These are phyloP conservation scores for Vanrija humicola DNA, from an alignment of 1,284 basidiomycete genomes.

Conservation along the genomic window DNA sequence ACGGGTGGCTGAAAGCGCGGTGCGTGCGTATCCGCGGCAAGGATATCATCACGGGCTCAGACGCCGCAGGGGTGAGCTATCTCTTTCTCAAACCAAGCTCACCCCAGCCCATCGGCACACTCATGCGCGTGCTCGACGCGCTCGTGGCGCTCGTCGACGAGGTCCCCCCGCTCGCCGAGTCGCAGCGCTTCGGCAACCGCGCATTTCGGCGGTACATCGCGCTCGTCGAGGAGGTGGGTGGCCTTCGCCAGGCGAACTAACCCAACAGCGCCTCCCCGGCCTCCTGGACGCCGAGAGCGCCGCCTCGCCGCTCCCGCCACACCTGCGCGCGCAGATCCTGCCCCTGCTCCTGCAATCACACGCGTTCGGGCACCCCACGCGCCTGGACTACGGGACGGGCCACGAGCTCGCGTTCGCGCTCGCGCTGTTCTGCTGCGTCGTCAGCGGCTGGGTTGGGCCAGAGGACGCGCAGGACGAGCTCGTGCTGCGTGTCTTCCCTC, in stretches of 20 bases:
- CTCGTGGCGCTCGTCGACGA: slow-evolving; percentile 75
- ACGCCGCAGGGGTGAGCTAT: slow-evolving; percentile 9
- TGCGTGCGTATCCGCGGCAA: slow-evolving; percentile 69
- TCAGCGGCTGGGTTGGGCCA: slow-evolving; percentile 36
- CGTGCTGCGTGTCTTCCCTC: slow-evolving; percentile 47
- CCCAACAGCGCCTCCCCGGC: slow-evolving; percentile 57
- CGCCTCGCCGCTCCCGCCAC: slow-evolving; percentile 53
- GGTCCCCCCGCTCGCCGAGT: slow-evolving; percentile 70
- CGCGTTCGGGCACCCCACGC: slow-evolving; percentile 83
- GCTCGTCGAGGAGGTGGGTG: slow-evolving; percentile 67
- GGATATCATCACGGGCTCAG: slow-evolving; percentile 31
- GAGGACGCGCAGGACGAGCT: slow-evolving; percentile 47
- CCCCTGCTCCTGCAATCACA: slow-evolving; percentile 50
- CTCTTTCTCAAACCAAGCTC: background rate
- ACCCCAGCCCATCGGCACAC: slow-evolving; percentile 52
- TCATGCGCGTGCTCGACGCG: slow-evolving; percentile 62
- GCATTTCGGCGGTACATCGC: slow-evolving; percentile 85
- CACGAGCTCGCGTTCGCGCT: slow-evolving; percentile 86
- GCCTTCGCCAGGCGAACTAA: slow-evolving; percentile 1
- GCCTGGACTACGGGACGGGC: slow-evolving; percentile 95
- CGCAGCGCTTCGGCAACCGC: slow-evolving; percentile 91
- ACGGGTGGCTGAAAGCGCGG: slow-evolving; percentile 65
- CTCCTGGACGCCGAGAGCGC: slow-evolving; percentile 51
- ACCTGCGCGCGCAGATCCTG: slow-evolving; percentile 63
- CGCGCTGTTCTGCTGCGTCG: slow-evolving; percentile 56